Conservation (phyloP, 1,284 basidiomycete species). For the Ustilago crameri region DNA sequence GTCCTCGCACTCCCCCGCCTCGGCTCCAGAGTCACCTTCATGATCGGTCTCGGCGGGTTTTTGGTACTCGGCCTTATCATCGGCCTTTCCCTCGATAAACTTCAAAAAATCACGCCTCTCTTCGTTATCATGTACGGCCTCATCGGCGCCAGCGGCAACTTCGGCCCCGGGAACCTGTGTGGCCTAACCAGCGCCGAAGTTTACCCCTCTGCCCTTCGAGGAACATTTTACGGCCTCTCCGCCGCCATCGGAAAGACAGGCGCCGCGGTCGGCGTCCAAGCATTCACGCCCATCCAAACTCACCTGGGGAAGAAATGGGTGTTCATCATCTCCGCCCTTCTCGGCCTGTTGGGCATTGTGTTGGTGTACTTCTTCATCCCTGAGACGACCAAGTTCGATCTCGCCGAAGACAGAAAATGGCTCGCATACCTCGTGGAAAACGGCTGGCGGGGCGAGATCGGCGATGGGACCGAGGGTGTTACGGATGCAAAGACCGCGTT, state of each 20-base stretch:
- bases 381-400: constrained; percentile 77
- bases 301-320: constrained; percentile 69
- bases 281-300: constrained; percentile 78
- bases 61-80: constrained; percentile 75
- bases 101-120: constrained; percentile 77
- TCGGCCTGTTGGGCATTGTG: constrained; percentile 65
- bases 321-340: constrained; percentile 51
- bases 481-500: constrained; percentile 9
- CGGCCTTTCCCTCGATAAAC: constrained; percentile 76
- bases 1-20: constrained; percentile 55
- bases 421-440: constrained; percentile 74
- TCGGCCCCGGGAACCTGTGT: constrained; percentile 80
- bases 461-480: constrained; percentile 70
- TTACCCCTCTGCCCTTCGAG: constrained; percentile 48
- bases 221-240: constrained; percentile 70
- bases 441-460: constrained; percentile 77
- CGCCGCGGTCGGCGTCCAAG: constrained; percentile 80
- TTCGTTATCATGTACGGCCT: constrained; percentile 68
- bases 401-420: constrained; percentile 76
- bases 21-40: constrained; percentile 71
- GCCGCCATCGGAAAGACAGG: constrained; percentile 80
- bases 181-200: constrained; percentile 72
- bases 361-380: constrained; percentile 70
- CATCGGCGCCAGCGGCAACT: constrained; percentile 71
- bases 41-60: constrained; percentile 80